phyloP scores from a whole-genome alignment of 345 rosid species.

The Euclidium syriacum region DNA sequence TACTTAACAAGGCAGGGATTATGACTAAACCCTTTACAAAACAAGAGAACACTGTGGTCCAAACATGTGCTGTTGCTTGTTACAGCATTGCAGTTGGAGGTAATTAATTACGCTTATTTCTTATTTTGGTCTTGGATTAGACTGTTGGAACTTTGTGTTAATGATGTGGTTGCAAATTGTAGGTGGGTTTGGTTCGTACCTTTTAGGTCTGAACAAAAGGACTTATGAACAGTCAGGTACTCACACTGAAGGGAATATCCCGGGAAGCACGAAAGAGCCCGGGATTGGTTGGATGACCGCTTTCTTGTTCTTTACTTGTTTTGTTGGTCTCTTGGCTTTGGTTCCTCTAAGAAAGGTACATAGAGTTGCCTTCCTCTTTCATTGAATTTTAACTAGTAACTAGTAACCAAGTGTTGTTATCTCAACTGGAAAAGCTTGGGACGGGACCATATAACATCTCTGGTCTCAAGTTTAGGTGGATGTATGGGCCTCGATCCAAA shows the following conservation, averaged over 20 bases:
- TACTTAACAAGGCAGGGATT: conserved; percentile 65
- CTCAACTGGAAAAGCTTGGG: neutral
- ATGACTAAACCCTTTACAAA: conserved; percentile 64
- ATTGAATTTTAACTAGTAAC: neutral
- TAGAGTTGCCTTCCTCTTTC: neutral
- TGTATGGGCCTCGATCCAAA: neutral
- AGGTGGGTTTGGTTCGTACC: conserved; percentile 97
- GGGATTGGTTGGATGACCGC: conserved; percentile 83
- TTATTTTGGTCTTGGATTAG: neutral
- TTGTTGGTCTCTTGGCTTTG: conserved; percentile 80
- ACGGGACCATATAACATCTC: neutral
- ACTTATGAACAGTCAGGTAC: conserved; percentile 72
- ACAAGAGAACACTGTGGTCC: conserved; percentile 88
- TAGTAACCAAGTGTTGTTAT: too few species aligned
- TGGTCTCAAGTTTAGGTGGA: too few species aligned
- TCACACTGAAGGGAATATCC: conserved; percentile 58
- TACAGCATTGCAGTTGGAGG: conserved; percentile 92
- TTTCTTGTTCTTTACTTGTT: conserved; percentile 69
- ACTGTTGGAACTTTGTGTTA: neutral
- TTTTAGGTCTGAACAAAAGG: conserved; percentile 61
- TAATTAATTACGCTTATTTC: conserved; percentile 4
- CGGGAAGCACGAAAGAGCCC: conserved; percentile 69
- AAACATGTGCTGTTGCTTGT: conserved; percentile 95
- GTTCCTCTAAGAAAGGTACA: conserved; percentile 91
- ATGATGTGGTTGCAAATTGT: conserved; percentile 11